A percentile compares a stretch with the other conserved stretches of the same genome.
These are phyloP conservation scores for Moesziomyces parantarcticus DNA, from an alignment of 1,284 basidiomycete species.

Conservation along the genomic window DNA sequence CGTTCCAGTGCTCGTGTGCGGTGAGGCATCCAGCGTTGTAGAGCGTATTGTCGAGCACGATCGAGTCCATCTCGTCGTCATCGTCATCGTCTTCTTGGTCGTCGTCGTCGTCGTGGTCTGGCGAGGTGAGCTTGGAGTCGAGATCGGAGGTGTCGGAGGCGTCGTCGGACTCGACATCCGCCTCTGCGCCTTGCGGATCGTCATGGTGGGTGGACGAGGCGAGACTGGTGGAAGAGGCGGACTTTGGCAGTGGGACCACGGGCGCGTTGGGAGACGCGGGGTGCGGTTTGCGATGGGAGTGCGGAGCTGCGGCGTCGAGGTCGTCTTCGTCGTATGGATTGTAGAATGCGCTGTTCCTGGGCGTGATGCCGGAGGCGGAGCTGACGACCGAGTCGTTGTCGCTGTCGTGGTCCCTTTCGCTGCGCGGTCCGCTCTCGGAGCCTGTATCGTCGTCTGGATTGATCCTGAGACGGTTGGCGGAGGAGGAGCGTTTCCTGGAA, in stretches of 20 bases:
- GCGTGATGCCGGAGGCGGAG: slow-evolving; percentile 40
- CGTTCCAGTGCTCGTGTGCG: slow-evolving; percentile 52
- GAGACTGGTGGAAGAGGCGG: slow-evolving; percentile 15
- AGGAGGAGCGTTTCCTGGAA: slow-evolving; percentile 28
- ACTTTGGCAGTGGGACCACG: slow-evolving; percentile 7
- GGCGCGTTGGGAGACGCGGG: slow-evolving; percentile 9
- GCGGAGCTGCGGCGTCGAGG: slow-evolving; percentile 11
- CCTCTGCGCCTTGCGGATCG: slow-evolving; percentile 25
- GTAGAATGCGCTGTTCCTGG: slow-evolving; percentile 55
- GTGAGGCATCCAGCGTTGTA: slow-evolving; percentile 61
- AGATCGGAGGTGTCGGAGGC: slow-evolving; percentile 16
- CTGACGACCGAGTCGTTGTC: slow-evolving; percentile 44
- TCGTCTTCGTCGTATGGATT: slow-evolving; percentile 27
- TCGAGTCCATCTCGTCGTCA: slow-evolving; percentile 42
- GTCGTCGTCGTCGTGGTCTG: slow-evolving; percentile 9
- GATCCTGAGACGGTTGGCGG: slow-evolving; percentile 24
- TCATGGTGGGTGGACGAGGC: slow-evolving; percentile 11
- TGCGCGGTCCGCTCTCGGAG: slow-evolving; percentile 20
- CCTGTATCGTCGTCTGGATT: slow-evolving; percentile 25
- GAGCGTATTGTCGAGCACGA: slow-evolving; percentile 59
- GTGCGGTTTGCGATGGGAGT: slow-evolving; percentile 14
- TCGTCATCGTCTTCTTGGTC: slow-evolving; percentile 38
- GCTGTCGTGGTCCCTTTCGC: slow-evolving; percentile 30
- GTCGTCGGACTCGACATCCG: slow-evolving; percentile 37
- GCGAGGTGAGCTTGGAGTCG: slow-evolving; percentile 7